Base-by-base conservation (phyloP, 1,139 yeast species). In the Chernovozyma sophiae-reginae region DNA sequence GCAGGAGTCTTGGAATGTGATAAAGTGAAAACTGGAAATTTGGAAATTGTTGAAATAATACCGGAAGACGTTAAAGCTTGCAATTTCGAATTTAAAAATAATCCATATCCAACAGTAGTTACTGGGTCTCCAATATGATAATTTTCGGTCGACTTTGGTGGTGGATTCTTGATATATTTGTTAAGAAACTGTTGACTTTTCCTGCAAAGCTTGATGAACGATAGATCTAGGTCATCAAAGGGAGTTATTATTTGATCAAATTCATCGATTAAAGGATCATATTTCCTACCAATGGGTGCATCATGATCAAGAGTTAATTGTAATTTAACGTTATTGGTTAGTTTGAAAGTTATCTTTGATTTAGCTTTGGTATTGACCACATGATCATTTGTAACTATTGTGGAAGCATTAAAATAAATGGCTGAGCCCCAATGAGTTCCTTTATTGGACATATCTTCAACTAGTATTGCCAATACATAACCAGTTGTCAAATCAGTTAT, bases 51-150 rank as follows among this genome's bases (percentile, higher is more conserved):
- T 14, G 72, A 62, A 7, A 77, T 55, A 6, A 55, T 45, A 0
- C 86, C 87, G 4, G 47, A 38, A 0, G 81, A 72, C 4, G 49
- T 43, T 23, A 79, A 45, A 1, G 86, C 83, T 10, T 22, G 17
- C 35, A 30, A 16, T 5, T n/a, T 33, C 26, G 11, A 33, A 26
- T 23, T 43, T 36, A 61, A 70, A 42, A 77, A 70, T 4, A 82
- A 58, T 1, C 90, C 90, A 51, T 59, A 79, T 0, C 89, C 86
- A 3, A 66, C 52, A 0, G 86, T 69, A 6, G 47, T 49, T 0
- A 79, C 81, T 0, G 37, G 29, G 19, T 65, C 62, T 0, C 74
- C 77, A 3, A 48, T 22, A 13, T n/a, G 41, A 48, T 13, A 31
- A 18, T 25, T 37, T 31, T 19, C 17, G 24, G 10, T 11, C 25